These are phyloP conservation scores for Endoconidiophora polonica DNA, from an alignment of 2,329 filamentous ascomycete species.

Conservation along the genomic window DNA sequence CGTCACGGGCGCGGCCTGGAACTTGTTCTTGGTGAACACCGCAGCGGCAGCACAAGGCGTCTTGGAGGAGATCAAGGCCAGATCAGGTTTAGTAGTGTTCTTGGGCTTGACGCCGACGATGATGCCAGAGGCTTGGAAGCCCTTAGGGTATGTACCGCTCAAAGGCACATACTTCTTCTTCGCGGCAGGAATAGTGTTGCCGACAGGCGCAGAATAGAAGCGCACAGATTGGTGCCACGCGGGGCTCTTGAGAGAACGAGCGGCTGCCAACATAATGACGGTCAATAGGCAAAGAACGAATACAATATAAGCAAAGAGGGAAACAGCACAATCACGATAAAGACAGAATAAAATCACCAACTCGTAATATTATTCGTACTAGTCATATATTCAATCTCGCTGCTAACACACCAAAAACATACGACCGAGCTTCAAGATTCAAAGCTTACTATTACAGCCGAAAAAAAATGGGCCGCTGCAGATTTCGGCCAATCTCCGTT, in stretches of 20 bases:
- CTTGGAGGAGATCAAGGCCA: constrained; percentile 78
- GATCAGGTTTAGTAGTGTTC: constrained; percentile 81
- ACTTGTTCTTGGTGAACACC: constrained; percentile 96
- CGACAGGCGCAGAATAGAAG: constrained; percentile 12
- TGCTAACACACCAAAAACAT: too few species aligned
- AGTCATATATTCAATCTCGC: too few species aligned
- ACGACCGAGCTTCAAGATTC: too few species aligned
- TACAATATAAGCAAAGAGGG: background rate
- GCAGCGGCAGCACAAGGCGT: constrained; percentile 72
- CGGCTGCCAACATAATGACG: constrained; percentile 4
- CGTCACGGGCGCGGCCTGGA: constrained; percentile 88
- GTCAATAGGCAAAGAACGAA: background rate
- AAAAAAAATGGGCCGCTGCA: too few species aligned
- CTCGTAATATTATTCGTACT: too few species aligned
- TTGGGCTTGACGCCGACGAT: constrained; percentile 87
- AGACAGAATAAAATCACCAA: background rate
- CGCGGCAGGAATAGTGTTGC: constrained; percentile 42
- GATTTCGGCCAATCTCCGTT: background rate
- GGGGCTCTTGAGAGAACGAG: background rate
- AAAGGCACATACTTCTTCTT: constrained; percentile 87
- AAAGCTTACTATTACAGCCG: too few species aligned
- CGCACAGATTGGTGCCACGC: constrained; percentile 6
- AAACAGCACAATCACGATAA: background rate
- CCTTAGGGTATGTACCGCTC: constrained; percentile 72
- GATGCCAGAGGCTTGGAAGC: constrained; percentile 72